phyloP scores from a whole-genome alignment of 805 yeast genomes.

The Saccharomycopsis synnaedendra region DNA sequence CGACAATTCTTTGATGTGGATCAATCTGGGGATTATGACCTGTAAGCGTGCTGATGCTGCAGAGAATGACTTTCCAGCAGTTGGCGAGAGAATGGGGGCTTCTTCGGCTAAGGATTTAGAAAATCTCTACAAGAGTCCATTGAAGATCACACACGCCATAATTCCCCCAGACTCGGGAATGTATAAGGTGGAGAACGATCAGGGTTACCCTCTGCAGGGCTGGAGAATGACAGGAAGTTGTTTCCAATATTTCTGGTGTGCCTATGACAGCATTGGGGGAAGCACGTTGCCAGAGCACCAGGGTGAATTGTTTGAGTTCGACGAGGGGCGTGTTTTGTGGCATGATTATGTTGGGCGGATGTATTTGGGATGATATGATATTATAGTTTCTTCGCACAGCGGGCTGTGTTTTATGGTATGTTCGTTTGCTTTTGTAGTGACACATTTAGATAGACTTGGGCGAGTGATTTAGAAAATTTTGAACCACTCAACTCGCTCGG shows the following conservation, averaged over 20 bases:
- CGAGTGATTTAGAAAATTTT: too few species aligned
- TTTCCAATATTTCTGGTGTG: slow-evolving; percentile 49
- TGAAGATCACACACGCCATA: slow-evolving; percentile 34
- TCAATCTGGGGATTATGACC: slow-evolving; percentile 43
- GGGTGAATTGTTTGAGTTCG: slow-evolving; percentile 7
- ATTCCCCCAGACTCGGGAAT: slow-evolving; percentile 38
- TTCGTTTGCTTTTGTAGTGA: too few species aligned
- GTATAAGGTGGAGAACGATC: slow-evolving; percentile 20
- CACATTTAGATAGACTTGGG: too few species aligned
- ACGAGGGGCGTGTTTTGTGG: slow-evolving; percentile 2
- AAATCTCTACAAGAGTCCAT: slow-evolving; percentile 25
- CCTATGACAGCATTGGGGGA: slow-evolving; percentile 41
- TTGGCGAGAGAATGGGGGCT: slow-evolving; percentile 17
- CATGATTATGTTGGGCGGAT: slow-evolving; percentile 9
- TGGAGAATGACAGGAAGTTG: slow-evolving; percentile 44
- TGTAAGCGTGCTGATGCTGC: slow-evolving; percentile 32
- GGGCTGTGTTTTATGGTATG: too few species aligned
- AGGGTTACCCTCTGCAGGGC: slow-evolving; percentile 35
- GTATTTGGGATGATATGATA: slow-evolving; percentile 1
- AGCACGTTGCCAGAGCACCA: slow-evolving; percentile 15
- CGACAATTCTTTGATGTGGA: slow-evolving; percentile 40
- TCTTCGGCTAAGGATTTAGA: slow-evolving; percentile 19
- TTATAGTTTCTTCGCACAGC: background rate
- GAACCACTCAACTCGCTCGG: too few species aligned
- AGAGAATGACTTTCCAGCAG: slow-evolving; percentile 22